Percentiles rank a stretch among this genome's conserved stretches.
Conservation (phyloP, 2,329 filamentous ascomycete species). For the Cryoendolithus antarcticus region DNA sequence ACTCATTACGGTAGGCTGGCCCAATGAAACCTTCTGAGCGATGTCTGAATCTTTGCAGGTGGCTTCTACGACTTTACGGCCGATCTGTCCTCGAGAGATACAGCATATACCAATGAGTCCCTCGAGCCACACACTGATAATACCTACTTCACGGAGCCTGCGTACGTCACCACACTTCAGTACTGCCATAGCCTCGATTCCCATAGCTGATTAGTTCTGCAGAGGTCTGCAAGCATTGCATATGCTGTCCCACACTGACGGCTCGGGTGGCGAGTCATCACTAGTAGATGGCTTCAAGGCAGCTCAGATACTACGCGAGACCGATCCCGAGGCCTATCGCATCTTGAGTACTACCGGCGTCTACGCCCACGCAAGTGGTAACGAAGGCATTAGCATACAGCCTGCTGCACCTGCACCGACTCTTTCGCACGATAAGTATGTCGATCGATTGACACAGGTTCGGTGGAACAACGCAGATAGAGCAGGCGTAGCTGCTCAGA, state of each 20-base stretch:
- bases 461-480: constrained; percentile 93
- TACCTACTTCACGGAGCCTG: constrained; percentile 86
- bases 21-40: background rate
- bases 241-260: constrained; percentile 63
- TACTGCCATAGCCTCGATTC: background rate
- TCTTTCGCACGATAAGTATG: constrained; percentile 45
- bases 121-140: constrained; percentile 85
- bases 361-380: constrained; percentile 76
- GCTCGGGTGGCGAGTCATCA: constrained; percentile 61
- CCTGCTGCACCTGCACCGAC: constrained; percentile 61
- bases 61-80: constrained; percentile 80
- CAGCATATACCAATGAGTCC: constrained; percentile 65
- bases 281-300: constrained; percentile 79
- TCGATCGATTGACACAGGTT: constrained; percentile 56
- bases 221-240: constrained; percentile 69
- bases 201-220: background rate
- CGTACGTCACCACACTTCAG: background rate
- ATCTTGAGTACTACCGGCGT: constrained; percentile 46
- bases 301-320: constrained; percentile 45
- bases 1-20: constrained; percentile 72
- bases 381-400: constrained; percentile 67
- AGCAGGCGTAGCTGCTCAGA: constrained; percentile 50
- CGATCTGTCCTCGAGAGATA: constrained; percentile 63
- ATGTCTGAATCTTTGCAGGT: constrained; percentile 24
- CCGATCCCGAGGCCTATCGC: constrained; percentile 45